These are phyloP conservation scores for Acanthochlamys bracteata DNA, from an alignment of 106 monocot genomes.

Conservation along the genomic window DNA sequence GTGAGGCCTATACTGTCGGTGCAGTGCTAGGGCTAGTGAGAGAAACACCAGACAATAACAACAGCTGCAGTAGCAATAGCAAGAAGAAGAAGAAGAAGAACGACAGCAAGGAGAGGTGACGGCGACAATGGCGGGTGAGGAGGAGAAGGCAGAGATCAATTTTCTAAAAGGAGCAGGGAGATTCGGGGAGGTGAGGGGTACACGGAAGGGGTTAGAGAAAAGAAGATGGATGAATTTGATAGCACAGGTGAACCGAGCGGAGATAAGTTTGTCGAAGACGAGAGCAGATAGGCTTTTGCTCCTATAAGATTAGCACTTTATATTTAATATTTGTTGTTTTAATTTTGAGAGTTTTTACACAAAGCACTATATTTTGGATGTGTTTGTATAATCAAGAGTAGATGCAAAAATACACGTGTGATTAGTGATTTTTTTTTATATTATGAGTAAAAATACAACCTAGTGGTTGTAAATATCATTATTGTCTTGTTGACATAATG, in stretches of 20 bases:
- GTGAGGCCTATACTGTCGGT: slow-evolving; percentile 5
- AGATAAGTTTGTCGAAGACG: slow-evolving; percentile 47
- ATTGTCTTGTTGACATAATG: too few species aligned
- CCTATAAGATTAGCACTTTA: slow-evolving; percentile 49
- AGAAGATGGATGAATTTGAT: slow-evolving; percentile 50
- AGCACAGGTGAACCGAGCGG: slow-evolving; percentile 56
- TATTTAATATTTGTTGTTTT: slow-evolving; percentile 1
- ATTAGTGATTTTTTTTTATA: too few species aligned
- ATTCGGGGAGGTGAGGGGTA: not conserved
- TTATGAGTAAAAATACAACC: too few species aligned
- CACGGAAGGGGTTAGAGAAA: slow-evolving; percentile 29
- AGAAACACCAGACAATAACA: not conserved
- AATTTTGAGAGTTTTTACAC: too few species aligned
- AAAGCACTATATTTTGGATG: too few species aligned
- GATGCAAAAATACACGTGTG: too few species aligned
- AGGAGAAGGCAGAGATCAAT: slow-evolving; percentile 15
- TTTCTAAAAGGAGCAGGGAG: slow-evolving; percentile 14
- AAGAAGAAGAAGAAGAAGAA: too few species aligned
- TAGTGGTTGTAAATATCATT: too few species aligned
- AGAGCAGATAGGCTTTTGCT: slow-evolving; percentile 52
- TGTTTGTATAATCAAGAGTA: too few species aligned
- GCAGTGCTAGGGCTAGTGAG: slow-evolving; percentile 5
- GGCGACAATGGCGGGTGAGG: not conserved
- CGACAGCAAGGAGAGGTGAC: not conserved
- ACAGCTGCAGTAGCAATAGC: not conserved